Conservation (phyloP, 2,329 filamentous ascomycete genomes). For the Calonectria multiphialidica region DNA sequence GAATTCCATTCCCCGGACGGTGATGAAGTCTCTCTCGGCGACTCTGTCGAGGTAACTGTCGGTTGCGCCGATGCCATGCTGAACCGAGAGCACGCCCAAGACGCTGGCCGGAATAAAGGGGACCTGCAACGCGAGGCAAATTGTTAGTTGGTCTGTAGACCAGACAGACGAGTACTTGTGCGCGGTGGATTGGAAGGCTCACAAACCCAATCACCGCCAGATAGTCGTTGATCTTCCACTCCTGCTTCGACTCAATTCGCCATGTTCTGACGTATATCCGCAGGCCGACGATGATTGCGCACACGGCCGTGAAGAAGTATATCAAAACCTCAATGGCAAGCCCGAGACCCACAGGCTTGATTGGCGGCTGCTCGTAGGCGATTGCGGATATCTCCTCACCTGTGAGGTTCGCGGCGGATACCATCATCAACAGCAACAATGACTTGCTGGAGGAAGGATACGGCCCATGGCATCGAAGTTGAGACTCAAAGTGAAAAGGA, state of each 20-base stretch:
- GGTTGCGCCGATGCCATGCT: constrained; percentile 22
- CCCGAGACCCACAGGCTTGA: constrained; percentile 11
- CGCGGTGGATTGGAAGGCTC: neutral
- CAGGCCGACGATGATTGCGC: constrained; percentile 7
- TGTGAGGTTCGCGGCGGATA: constrained; percentile 16
- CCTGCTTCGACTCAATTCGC: neutral
- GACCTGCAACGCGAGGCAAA: neutral
- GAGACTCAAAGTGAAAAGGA: neutral
- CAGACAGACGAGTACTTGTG: neutral
- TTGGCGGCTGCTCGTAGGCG: constrained; percentile 18
- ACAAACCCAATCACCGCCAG: constrained; percentile 28
- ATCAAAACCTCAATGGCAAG: constrained; percentile 18
- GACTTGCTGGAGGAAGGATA: neutral
- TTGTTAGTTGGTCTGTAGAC: neutral
- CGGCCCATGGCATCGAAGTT: neutral
- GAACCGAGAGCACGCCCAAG: constrained; percentile 17
- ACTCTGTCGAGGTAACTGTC: constrained; percentile 18
- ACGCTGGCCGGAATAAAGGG: constrained; percentile 28
- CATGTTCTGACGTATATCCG: constrained; percentile 18
- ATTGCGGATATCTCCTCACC: constrained; percentile 24
- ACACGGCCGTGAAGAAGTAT: constrained; percentile 21
- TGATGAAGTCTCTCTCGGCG: constrained; percentile 18
- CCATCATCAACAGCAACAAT: constrained; percentile 7
- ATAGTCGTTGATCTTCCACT: constrained; percentile 30
- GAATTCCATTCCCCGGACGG: constrained; percentile 29